Evolutionary conservation across 805 yeast species (phyloP), one percentile per base, ranked within the genome.

Genomic region (Kurtzmaniella fragi): DNA sequence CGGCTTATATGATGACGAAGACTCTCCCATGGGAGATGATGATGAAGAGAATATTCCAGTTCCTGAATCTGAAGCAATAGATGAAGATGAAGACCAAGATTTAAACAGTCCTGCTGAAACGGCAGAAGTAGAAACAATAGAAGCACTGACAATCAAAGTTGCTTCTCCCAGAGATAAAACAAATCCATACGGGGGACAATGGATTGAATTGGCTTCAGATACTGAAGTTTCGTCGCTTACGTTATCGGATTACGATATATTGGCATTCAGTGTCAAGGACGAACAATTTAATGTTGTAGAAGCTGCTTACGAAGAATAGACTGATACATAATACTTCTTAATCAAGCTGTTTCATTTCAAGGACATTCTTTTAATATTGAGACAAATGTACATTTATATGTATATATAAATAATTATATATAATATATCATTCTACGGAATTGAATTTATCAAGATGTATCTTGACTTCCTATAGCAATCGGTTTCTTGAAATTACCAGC

Each of bases 181-280:
- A 30, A 35, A 52, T 2, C 67, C 71, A 1, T 59, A 63, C 38
- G 56, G 49, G 7, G 63, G 61, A 40, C 48, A 56, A 36, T 66
- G 72, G 72, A 49, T 62, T 5, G 62, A 56, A 17, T 38, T 64
- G 9, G 41, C 42, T 7, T 57, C 55, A 26, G 62, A 62, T 17
- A 46, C 45, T 7, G 38, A 36, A 8, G 42, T 73, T 23, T 48
- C 50, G n/a, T 48, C 46, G 5, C 37, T 70, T 3, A 45, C 48
- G 9, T 54, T 73, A 40, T 53, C 45, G 14, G 80, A 75, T 46
- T 64, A 64, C 44, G 66, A 63, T 30, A 51, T 64, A 4, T 28
- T 76, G 9, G 70, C 71, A 6, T 75, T 76, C 51, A 63, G 63
- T 11, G 48, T 57, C 28, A 62, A 58, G 14, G 75, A 68, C 37